Evolutionary conservation across 2,329 filamentous ascomycete species (phyloP), one percentile per base, ranked within the genome.

Genomic region (Pseudovirgaria hyperparasitica): DNA sequence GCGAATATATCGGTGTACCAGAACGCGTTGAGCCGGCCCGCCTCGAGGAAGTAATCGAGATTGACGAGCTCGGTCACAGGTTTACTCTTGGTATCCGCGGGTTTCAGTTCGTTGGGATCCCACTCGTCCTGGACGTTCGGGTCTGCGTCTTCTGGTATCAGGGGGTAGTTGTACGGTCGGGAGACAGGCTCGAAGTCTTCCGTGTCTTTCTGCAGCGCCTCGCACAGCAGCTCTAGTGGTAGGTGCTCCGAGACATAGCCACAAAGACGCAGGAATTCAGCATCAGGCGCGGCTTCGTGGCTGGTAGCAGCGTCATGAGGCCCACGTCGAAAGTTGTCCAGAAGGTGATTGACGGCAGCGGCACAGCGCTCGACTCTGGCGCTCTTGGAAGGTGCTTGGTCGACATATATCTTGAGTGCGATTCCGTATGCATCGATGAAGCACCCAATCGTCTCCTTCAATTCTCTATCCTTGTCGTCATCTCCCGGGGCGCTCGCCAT

Each of bases 341-440:
- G n/a, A n/a, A n/a, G n/a, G n/a, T n/a, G n/a, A n/a, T n/a, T n/a
- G n/a, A n/a, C n/a, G n/a, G n/a, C n/a, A n/a, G n/a, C n/a, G n/a
- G n/a, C n/a, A n/a, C n/a, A n/a, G n/a, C n/a, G n/a, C n/a, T n/a
- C n/a, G n/a, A n/a, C n/a, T n/a, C n/a, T n/a, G n/a, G n/a, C n/a
- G n/a, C n/a, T n/a, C n/a, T n/a, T n/a, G n/a, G n/a, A n/a, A 9
- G 23, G 19, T 6, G 14, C 7, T 8, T 27, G 22, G 12, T 23
- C 21, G 5, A 38, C 23, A 21, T 48, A 45, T 8, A 50, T 27
- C 6, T 23, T 18, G 8, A 57, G 25, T 8, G 51, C 51, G 8
- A 30, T 28, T 2, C 21, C 4, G 29, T 50, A 57, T 23, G 41
- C 41, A 22, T 58, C 52, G 3, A 55, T 35, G 23, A 53, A 55